Conservation (phyloP, 805 yeast genomes). For the Lachancea sp. region DNA sequence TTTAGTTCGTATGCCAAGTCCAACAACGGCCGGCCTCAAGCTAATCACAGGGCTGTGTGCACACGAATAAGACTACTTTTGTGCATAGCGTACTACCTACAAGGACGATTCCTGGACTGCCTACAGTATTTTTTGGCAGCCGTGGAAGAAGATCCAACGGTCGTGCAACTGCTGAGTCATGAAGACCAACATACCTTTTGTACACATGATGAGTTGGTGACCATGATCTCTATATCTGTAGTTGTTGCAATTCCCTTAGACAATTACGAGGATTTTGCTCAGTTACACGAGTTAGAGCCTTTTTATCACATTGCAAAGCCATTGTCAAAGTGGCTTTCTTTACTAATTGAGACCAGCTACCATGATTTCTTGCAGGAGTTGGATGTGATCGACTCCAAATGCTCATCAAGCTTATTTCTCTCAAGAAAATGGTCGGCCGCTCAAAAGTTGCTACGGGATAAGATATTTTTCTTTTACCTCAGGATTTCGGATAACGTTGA, state of each 20-base stretch:
- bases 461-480: conserved; percentile 28
- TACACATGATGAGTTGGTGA: conserved; percentile 18
- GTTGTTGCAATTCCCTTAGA: conserved; percentile 27
- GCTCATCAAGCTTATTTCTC: conserved; percentile 17
- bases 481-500: conserved; percentile 21
- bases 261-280: conserved; percentile 22
- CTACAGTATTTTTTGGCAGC: conserved; percentile 17
- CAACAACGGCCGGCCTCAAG: background rate
- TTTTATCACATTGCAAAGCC: conserved; percentile 14
- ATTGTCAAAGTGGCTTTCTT: conserved; percentile 14
- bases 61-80: conserved; percentile 15
- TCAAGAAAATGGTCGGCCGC: conserved; percentile 18
- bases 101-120: conserved; percentile 23
- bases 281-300: conserved; percentile 15
- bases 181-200: conserved; percentile 3
- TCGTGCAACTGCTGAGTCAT: background rate
- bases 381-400: conserved; percentile 17
- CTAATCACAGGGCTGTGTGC: background rate
- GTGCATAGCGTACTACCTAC: conserved; percentile 16
- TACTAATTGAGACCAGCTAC: conserved; percentile 22
- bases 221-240: conserved; percentile 21
- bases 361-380: conserved; percentile 22
- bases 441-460: conserved; percentile 20
- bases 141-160: conserved; percentile 11
- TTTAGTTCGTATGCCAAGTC: conserved; percentile 8